Evolutionary conservation across 83 land plant genomes (phyloP).

Genomic region (Picea abies): DNA sequence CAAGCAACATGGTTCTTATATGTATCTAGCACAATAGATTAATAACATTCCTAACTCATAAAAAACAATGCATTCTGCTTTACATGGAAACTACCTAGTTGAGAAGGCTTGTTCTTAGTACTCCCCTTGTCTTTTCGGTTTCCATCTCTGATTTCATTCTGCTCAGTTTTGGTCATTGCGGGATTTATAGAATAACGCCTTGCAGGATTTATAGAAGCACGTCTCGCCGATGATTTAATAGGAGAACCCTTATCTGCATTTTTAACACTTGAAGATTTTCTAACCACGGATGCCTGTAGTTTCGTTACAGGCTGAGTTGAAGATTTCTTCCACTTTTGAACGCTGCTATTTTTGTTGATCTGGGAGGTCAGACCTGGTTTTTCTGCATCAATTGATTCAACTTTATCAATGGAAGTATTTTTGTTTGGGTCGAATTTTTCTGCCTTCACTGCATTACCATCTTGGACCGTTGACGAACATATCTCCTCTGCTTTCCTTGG

Average conservation of each 20-base stretch:
- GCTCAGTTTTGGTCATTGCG: neutral
- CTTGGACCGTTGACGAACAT: slow-evolving; percentile 7
- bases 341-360: neutral
- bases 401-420: slow-evolving; percentile 11
- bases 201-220: slow-evolving; percentile 4
- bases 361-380: neutral
- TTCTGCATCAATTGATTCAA: neutral
- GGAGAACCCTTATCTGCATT: slow-evolving; percentile 11
- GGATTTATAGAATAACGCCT: slow-evolving; percentile 11
- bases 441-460: neutral
- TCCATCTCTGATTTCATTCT: slow-evolving; percentile 7
- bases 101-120: slow-evolving; percentile 17
- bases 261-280: neutral
- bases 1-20: slow-evolving; percentile 10
- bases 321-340: slow-evolving; percentile 13
- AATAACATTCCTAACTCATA: slow-evolving; percentile 6
- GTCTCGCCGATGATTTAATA: neutral
- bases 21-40: neutral
- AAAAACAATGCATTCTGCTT: slow-evolving; percentile 18
- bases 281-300: neutral
- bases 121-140: slow-evolving; percentile 14
- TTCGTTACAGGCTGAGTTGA: neutral
- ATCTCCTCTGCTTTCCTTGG: neutral
- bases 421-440: slow-evolving; percentile 2
- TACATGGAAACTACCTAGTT: slow-evolving; percentile 17